Evolutionary conservation across 2,329 filamentous ascomycete species (phyloP).

Genomic region (Tothia fuscella): DNA sequence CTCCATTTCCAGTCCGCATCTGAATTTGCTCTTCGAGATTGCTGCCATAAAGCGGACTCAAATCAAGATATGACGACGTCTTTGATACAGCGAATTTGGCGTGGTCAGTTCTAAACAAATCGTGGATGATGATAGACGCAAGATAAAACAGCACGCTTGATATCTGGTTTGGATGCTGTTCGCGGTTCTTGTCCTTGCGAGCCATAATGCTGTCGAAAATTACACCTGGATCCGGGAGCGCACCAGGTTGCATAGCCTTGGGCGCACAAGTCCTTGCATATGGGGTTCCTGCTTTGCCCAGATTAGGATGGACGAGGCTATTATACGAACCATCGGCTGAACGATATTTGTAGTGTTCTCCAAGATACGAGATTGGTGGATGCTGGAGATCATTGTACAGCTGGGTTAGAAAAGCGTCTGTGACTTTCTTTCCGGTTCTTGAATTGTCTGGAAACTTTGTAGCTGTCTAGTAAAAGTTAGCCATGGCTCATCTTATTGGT

Average conservation of each 20-base stretch:
- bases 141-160: slow-evolving; percentile 66
- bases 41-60: slow-evolving; percentile 62
- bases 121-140: slow-evolving; percentile 52
- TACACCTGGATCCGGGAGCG: slow-evolving; percentile 51
- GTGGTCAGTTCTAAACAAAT: slow-evolving; percentile 54
- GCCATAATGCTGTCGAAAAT: slow-evolving; percentile 59
- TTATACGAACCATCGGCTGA: slow-evolving; percentile 38
- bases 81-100: slow-evolving; percentile 50
- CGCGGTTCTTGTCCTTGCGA: slow-evolving; percentile 40
- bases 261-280: slow-evolving; percentile 58
- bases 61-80: slow-evolving; percentile 64
- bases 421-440: slow-evolving; percentile 27
- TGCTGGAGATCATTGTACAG: slow-evolving; percentile 38
- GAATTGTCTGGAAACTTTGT: slow-evolving; percentile 30
- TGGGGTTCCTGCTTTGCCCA: slow-evolving; percentile 53
- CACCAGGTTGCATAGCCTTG: slow-evolving; percentile 42
- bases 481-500: not conserved
- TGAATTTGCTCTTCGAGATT: slow-evolving; percentile 53
- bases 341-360: slow-evolving; percentile 34
- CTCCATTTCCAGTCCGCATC: slow-evolving; percentile 52
- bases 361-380: slow-evolving; percentile 30
- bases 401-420: slow-evolving; percentile 31
- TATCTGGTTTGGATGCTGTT: slow-evolving; percentile 58
- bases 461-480: too few species aligned
- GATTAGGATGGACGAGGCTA: slow-evolving; percentile 49